A percentile compares a stretch with the other conserved stretches of the same genome.
Evolutionary conservation across 345 rosid genomes (phyloP).

Genomic region (Dipteronia sinensis): DNA sequence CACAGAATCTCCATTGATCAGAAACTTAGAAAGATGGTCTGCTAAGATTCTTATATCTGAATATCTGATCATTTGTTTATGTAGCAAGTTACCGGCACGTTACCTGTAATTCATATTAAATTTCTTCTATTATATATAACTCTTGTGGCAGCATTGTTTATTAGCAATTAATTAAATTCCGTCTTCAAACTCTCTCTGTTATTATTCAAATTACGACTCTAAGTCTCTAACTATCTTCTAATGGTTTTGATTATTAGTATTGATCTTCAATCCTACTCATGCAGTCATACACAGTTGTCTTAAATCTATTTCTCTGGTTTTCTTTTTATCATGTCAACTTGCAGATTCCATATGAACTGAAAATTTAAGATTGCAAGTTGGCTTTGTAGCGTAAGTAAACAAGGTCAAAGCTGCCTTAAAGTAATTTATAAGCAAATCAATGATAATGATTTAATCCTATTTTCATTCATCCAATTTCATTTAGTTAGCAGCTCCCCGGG

Average conservation of each 20-base stretch:
- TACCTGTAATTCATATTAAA: not conserved
- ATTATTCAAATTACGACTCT: not conserved
- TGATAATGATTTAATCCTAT: not conserved
- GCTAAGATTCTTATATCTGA: not conserved
- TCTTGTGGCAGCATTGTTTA: not conserved
- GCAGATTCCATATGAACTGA: not conserved
- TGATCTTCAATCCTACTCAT: not conserved
- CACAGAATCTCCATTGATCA: not conserved
- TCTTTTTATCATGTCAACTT: not conserved
- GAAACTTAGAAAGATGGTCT: not conserved
- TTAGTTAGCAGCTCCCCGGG: not conserved
- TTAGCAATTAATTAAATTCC: not conserved
- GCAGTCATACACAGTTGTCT: not conserved
- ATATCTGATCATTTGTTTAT: not conserved
- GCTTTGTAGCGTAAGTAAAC: slow-evolving; percentile 2
- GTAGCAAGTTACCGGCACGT: not conserved
- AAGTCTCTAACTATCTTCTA: no score
- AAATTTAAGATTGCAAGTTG: slow-evolving; percentile 24
- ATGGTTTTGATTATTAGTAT: not conserved
- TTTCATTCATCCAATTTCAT: not conserved
- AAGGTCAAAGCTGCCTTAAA: slow-evolving; percentile 18
- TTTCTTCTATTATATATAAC: no score
- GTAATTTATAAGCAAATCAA: not conserved
- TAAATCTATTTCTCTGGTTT: no score
- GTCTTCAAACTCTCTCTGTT: not conserved